phyloP scores from a whole-genome alignment of 352 stramenopile species.

The Globisporangium rhizosaccharum region DNA sequence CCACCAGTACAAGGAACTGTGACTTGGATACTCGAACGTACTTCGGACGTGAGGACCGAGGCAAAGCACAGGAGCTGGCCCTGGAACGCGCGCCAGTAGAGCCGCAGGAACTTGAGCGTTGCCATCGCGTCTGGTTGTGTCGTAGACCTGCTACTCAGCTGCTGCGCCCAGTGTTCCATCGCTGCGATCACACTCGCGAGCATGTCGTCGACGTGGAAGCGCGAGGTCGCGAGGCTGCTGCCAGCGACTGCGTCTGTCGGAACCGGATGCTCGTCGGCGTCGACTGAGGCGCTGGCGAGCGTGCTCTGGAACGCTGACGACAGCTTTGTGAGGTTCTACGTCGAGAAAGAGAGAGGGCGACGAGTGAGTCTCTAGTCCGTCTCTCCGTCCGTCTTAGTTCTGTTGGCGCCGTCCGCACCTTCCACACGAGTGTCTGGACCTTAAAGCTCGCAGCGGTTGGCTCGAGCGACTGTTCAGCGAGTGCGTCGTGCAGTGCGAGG shows the following conservation, averaged over 20 bases:
- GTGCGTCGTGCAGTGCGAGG: constrained; percentile 12
- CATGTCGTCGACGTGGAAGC: constrained; percentile 29
- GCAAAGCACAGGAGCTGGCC: constrained; percentile 34
- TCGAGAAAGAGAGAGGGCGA: background rate
- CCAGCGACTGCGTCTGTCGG: too few species aligned
- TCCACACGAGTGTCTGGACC: constrained; percentile 42
- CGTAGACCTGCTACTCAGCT: constrained; percentile 7
- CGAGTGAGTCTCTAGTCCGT: background rate
- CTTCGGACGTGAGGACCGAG: constrained; percentile 17
- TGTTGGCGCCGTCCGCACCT: constrained; percentile 18
- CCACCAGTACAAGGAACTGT: too few species aligned
- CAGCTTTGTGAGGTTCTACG: constrained; percentile 42
- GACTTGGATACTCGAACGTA: background rate
- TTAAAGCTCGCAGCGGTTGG: constrained; percentile 21
- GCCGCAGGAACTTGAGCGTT: constrained; percentile 38
- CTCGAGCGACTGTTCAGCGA: background rate
- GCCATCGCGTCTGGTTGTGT: background rate
- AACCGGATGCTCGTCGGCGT: too few species aligned
- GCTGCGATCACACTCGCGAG: constrained; percentile 21
- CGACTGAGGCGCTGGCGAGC: constrained; percentile 3
- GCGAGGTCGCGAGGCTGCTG: too few species aligned
- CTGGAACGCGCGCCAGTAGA: constrained; percentile 60
- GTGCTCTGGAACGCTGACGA: constrained; percentile 19
- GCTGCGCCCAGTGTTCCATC: constrained; percentile 22
- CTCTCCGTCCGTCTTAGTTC: background rate